Evolutionary conservation across 176 grass and related monocot genomes (phyloP), one percentile per base, ranked within the genome.

Genomic region (Aegilops bicornis): DNA sequence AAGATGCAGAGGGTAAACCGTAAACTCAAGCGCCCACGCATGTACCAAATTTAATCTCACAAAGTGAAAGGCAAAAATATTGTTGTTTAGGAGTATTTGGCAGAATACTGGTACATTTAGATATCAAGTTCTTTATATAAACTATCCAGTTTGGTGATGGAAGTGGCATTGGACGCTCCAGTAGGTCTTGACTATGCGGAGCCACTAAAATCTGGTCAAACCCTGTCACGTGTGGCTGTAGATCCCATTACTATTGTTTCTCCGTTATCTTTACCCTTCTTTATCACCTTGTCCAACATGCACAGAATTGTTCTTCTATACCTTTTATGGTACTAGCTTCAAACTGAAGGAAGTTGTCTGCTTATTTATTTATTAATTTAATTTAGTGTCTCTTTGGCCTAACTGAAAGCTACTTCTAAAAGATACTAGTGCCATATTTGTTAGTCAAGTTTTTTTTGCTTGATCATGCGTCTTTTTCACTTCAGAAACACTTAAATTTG

Each of bases 371-470:
- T 7, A 20, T 54, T 19, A 54, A 19, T 62, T 84, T 45, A 40
- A n/a, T 74, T 64, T n/a, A 22, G 10, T 79, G 52, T 61, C 42
- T 50, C 24, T 47, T 14, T 76, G 25, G 25, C 36, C 33, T 79
- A 45, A 65, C 39, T 61, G 30, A 80, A 72, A 47, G 7, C 66
- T 86, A 80, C 77, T 70, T 79, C 13, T 25, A 71, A 79, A 25
- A 72, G 36, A 9, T 43, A 47, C 58, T 14, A 79, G 3, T 31
- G 19, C 17, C 50, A 61, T 79, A 39, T 70, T 69, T 86, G 56
- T 68, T 58, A 31, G 73, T 47, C 73, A 77, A 56, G n/a, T 76
- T 79, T 73, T n/a, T n/a, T 74, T 61, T 83, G 33, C 15, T 62
- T 73, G 35, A 83, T 73, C 78, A n/a, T 65, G 37, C 37, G 12